Percentiles rank a stretch among this genome's conserved stretches.
Conservation (phyloP, 2,329 filamentous ascomycete species). For the Lasiodiplodia gonubiensis region DNA sequence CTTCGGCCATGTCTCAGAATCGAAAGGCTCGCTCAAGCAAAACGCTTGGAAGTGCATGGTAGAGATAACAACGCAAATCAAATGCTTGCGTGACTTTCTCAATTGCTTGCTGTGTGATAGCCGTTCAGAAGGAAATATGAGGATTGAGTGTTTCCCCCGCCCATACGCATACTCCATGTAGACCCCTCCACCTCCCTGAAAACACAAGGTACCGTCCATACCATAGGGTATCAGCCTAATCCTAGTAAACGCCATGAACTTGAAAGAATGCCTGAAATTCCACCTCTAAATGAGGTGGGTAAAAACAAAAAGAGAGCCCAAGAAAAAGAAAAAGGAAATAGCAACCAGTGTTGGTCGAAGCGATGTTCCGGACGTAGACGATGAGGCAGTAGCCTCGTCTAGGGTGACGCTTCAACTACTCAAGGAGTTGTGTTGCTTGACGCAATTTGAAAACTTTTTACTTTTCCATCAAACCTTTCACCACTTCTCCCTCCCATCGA, state of each 20-base stretch:
- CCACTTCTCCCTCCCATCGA: slow-evolving; percentile 30
- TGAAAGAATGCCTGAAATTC: not conserved
- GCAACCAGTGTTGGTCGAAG: not conserved
- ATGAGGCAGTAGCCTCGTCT: not conserved
- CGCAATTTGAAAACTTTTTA: slow-evolving; percentile 21
- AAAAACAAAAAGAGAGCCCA: not conserved
- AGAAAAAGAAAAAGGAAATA: not conserved
- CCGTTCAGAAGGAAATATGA: not conserved
- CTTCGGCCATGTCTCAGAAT: not conserved
- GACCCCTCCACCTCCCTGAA: not conserved
- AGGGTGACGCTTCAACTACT: not conserved
- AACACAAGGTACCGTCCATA: slow-evolving; percentile 19
- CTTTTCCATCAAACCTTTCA: not conserved
- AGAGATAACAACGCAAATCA: slow-evolving; percentile 5
- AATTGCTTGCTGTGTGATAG: slow-evolving; percentile 13
- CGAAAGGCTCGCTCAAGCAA: not conserved
- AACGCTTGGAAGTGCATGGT: not conserved
- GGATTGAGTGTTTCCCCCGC: not conserved
- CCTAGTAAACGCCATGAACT: slow-evolving; percentile 20
- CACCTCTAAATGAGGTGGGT: not conserved
- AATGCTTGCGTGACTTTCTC: slow-evolving; percentile 16
- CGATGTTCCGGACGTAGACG: not conserved
- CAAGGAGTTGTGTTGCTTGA: not conserved
- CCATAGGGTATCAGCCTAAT: slow-evolving; percentile 27
- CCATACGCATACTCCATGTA: slow-evolving; percentile 4